Percentiles rank a stretch among this genome's conserved stretches.
These are phyloP conservation scores for Aspergillus egyptiacus DNA, from an alignment of 495 filamentous ascomycete species.

Conservation along the genomic window DNA sequence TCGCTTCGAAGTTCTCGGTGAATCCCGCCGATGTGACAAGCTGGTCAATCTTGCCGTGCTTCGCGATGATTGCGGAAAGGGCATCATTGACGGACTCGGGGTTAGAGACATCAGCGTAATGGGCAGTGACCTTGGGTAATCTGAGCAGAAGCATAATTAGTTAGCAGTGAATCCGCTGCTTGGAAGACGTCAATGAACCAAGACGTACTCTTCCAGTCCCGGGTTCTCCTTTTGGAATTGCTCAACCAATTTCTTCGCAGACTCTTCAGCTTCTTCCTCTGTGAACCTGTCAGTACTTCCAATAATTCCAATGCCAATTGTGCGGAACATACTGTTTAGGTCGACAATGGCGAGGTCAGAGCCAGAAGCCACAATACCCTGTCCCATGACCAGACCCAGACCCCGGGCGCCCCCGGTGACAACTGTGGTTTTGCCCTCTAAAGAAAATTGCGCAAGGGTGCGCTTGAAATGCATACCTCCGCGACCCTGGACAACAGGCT, in stretches of 20 bases:
- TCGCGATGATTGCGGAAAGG: slow-evolving; percentile 60
- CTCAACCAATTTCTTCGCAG: slow-evolving; percentile 64
- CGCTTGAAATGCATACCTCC: slow-evolving; percentile 66
- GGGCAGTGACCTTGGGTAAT: slow-evolving; percentile 77
- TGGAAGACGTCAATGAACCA: background rate
- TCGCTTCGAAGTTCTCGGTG: slow-evolving; percentile 90
- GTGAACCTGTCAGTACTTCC: slow-evolving; percentile 3
- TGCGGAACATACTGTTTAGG: slow-evolving; percentile 65
- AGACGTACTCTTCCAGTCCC: slow-evolving; percentile 56
- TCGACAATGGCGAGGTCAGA: slow-evolving; percentile 90
- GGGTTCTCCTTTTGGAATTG: slow-evolving; percentile 74
- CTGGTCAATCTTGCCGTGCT: slow-evolving; percentile 79
- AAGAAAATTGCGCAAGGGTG: slow-evolving; percentile 67
- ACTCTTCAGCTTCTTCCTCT: slow-evolving; percentile 80
- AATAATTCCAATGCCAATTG: background rate
- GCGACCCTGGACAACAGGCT: slow-evolving; percentile 61
- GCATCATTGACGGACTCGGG: slow-evolving; percentile 66
- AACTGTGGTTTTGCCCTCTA: slow-evolving; percentile 70
- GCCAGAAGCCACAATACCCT: slow-evolving; percentile 78
- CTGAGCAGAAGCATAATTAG: slow-evolving; percentile 28
- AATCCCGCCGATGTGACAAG: slow-evolving; percentile 95
- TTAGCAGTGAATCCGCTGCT: background rate
- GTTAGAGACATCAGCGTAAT: slow-evolving; percentile 80
- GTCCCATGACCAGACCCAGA: slow-evolving; percentile 84
- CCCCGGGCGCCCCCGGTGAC: slow-evolving; percentile 86